A percentile compares a stretch with the other conserved stretches of the same genome.
These are phyloP conservation scores for Simmondsia chinensis DNA, from an alignment of 148 eudicot species.

Conservation along the genomic window DNA sequence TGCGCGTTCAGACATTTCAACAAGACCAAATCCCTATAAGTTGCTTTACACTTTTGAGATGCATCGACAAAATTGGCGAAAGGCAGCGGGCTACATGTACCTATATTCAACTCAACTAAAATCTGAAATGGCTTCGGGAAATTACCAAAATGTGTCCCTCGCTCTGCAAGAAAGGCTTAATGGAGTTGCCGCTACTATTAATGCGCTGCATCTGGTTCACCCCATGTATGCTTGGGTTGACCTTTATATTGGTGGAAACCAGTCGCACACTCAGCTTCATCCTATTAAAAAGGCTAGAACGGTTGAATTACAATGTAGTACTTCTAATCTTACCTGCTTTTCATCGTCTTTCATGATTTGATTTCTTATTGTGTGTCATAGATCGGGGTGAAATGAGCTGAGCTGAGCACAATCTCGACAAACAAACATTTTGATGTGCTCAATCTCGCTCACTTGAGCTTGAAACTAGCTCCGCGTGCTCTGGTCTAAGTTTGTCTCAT, in stretches of 20 bases:
- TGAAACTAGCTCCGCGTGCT: too few relatives aligned
- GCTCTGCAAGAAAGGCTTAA: constrained; percentile 85
- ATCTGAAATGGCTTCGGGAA: constrained; percentile 43
- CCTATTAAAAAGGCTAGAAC: constrained; percentile 80
- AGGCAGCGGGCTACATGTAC: constrained; percentile 83
- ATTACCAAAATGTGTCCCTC: constrained; percentile 40
- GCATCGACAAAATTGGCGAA: constrained; percentile 95
- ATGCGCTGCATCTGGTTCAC: constrained; percentile 88
- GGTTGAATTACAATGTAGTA: constrained; percentile 49
- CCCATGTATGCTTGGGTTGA: constrained; percentile 93
- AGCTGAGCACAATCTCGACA: too few relatives aligned
- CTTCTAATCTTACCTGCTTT: neutral
- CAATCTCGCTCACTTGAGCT: too few relatives aligned
- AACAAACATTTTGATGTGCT: too few relatives aligned
- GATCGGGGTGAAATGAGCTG: too few relatives aligned
- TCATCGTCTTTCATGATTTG: neutral
- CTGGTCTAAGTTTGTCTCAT: too few relatives aligned
- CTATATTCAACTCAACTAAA: constrained; percentile 53
- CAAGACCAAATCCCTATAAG: constrained; percentile 75
- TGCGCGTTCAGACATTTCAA: constrained; percentile 64
- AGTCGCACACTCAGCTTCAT: constrained; percentile 35
- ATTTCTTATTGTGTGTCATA: neutral
- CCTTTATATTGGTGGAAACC: constrained; percentile 38
- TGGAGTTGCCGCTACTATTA: constrained; percentile 82
- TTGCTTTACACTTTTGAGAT: constrained; percentile 88